Percentiles rank a stretch among this genome's conserved stretches.
Evolutionary conservation across 1,284 basidiomycete species (phyloP).

Genomic region (Leccinum solheimii): DNA sequence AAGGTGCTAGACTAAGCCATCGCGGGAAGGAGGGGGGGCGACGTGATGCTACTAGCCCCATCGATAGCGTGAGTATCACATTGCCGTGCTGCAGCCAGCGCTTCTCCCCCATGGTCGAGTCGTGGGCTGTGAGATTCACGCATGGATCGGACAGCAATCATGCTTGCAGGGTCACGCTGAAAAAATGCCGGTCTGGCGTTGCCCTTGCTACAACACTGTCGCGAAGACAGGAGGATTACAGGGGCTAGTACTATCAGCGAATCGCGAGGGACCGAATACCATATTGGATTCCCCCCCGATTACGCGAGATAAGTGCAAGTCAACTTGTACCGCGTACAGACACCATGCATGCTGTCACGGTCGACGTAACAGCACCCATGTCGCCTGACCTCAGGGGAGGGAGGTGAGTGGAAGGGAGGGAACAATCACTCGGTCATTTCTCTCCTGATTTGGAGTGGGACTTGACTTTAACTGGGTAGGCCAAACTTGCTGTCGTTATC

Average conservation of each 20-base stretch:
- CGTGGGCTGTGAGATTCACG: constrained; percentile 18
- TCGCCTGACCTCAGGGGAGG: constrained; percentile 2
- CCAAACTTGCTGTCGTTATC: constrained; percentile 8
- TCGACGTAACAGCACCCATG: constrained; percentile 15
- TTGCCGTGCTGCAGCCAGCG: background rate
- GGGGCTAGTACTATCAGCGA: constrained; percentile 5
- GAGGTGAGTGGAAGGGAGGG: background rate
- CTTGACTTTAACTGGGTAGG: constrained; percentile 8
- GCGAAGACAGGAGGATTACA: constrained; percentile 1
- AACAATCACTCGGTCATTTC: constrained; percentile 15
- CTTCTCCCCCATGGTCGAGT: background rate
- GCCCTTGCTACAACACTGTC: constrained; percentile 6
- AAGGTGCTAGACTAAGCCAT: constrained; percentile 18
- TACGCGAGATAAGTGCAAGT: constrained; percentile 23
- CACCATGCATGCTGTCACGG: constrained; percentile 20
- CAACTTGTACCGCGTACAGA: constrained; percentile 2
- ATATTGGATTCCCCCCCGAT: constrained; percentile 13
- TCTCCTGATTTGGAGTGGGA: constrained; percentile 22
- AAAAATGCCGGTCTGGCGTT: constrained; percentile 9
- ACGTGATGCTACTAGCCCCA: constrained; percentile 1
- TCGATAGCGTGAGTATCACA: constrained; percentile 17
- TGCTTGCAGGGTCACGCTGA: background rate
- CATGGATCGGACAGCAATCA: background rate
- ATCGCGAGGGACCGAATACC: constrained; percentile 19
- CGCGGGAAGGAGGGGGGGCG: constrained; percentile 18